These are phyloP conservation scores for Apiospora marii DNA, from an alignment of 2,329 filamentous ascomycete genomes.

Conservation along the genomic window DNA sequence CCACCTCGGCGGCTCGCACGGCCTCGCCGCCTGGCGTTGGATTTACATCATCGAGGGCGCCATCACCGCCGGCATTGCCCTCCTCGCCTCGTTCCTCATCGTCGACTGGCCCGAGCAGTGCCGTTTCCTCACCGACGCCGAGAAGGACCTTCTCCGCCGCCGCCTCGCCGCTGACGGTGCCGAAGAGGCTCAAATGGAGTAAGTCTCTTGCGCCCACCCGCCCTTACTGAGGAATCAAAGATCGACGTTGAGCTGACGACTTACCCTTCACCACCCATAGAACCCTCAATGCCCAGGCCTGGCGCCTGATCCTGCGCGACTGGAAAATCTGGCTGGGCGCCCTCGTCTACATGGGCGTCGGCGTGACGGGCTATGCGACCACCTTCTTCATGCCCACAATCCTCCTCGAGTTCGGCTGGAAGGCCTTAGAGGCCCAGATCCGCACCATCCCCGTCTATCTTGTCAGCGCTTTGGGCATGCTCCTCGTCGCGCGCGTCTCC, in stretches of 20 bases:
- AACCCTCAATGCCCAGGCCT: conserved; percentile 40
- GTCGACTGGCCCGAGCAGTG: conserved; percentile 59
- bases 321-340: conserved; percentile 51
- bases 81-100: conserved; percentile 51
- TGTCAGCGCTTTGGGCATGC: conserved; percentile 42
- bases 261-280: neutral
- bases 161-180: conserved; percentile 43
- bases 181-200: conserved; percentile 39
- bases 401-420: conserved; percentile 49
- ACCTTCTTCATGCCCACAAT: conserved; percentile 53
- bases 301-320: conserved; percentile 43
- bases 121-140: conserved; percentile 52
- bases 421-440: conserved; percentile 44
- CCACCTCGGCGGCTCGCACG: conserved; percentile 51
- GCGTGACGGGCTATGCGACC: conserved; percentile 43
- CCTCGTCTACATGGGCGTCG: conserved; percentile 41
- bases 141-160: conserved; percentile 45
- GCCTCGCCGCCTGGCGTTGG: conserved; percentile 58
- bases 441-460: conserved; percentile 49
- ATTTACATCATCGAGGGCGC: conserved; percentile 52
- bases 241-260: neutral
- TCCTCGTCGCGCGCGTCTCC: conserved; percentile 43
- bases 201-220: neutral
- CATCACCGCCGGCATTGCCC: conserved; percentile 43
- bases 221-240: neutral